These are phyloP conservation scores for Orbilia oligospora DNA, from an alignment of 2,329 filamentous ascomycete species.

Conservation along the genomic window DNA sequence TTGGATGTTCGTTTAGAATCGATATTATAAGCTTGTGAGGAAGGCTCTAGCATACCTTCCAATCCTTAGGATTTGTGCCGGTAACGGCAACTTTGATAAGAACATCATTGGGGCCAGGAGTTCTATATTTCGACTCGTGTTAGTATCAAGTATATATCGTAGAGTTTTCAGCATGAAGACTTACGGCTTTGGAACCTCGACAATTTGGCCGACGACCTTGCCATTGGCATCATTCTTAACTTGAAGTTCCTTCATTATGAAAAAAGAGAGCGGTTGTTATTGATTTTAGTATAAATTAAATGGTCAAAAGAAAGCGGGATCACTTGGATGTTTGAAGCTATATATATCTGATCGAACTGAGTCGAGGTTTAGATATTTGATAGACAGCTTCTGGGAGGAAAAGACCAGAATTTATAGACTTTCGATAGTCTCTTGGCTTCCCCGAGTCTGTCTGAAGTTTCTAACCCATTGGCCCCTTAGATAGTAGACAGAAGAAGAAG, in stretches of 20 bases:
- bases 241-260: constrained; percentile 53
- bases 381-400: neutral
- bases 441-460: neutral
- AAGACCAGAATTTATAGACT: constrained; percentile 7
- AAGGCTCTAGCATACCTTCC: constrained; percentile 60
- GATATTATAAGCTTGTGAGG: neutral
- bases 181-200: constrained; percentile 50
- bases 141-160: neutral
- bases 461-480: neutral
- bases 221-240: constrained; percentile 12
- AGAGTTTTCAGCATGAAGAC: neutral
- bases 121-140: constrained; percentile 14
- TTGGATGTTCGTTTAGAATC: neutral
- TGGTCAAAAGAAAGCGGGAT: neutral
- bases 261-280: neutral
- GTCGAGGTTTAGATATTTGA: constrained; percentile 34
- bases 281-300: neutral
- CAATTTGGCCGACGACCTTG: constrained; percentile 32
- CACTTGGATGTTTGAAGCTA: neutral
- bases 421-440: neutral
- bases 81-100: constrained; percentile 69
- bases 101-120: constrained; percentile 66
- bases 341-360: neutral
- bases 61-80: constrained; percentile 70
- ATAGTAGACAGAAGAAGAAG: too few relatives aligned